phyloP scores from a whole-genome alignment of 2,329 filamentous ascomycete species.

The Mycogone perniciosa region DNA sequence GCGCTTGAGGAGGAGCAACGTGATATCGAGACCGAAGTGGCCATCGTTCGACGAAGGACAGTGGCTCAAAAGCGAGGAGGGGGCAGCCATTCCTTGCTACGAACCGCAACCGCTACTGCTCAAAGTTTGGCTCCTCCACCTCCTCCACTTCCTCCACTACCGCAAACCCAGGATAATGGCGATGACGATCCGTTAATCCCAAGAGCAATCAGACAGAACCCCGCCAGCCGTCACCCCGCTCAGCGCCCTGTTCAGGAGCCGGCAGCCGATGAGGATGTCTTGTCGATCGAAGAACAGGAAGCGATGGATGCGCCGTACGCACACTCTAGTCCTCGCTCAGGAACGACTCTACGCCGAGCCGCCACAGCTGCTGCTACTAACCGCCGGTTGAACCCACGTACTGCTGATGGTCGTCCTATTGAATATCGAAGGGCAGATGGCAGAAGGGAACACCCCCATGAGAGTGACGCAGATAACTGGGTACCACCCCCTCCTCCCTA shows the following conservation, averaged over 20 bases:
- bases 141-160: slow-evolving; percentile 23
- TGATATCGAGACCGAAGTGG: slow-evolving; percentile 71
- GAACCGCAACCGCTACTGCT: slow-evolving; percentile 41
- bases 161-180: slow-evolving; percentile 24
- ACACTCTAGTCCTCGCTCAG: slow-evolving; percentile 65
- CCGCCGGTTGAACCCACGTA: slow-evolving; percentile 57
- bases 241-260: slow-evolving; percentile 14
- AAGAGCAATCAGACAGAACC: slow-evolving; percentile 36
- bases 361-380: slow-evolving; percentile 71
- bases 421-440: slow-evolving; percentile 65
- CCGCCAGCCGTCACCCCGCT: slow-evolving; percentile 13
- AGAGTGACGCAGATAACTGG: slow-evolving; percentile 86
- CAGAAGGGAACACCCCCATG: slow-evolving; percentile 67
- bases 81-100: slow-evolving; percentile 41
- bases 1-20: slow-evolving; percentile 65
- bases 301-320: slow-evolving; percentile 66
- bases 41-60: slow-evolving; percentile 68
- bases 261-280: slow-evolving; percentile 37
- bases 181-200: slow-evolving; percentile 48
- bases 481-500: slow-evolving; percentile 81
- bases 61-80: slow-evolving; percentile 53
- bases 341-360: slow-evolving; percentile 63
- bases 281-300: slow-evolving; percentile 51
- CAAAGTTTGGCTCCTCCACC: slow-evolving; percentile 15
- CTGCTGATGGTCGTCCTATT: slow-evolving; percentile 47